Conservation (phyloP, 2,329 filamentous ascomycete genomes). For the Alternaria hordeiaustralica region DNA sequence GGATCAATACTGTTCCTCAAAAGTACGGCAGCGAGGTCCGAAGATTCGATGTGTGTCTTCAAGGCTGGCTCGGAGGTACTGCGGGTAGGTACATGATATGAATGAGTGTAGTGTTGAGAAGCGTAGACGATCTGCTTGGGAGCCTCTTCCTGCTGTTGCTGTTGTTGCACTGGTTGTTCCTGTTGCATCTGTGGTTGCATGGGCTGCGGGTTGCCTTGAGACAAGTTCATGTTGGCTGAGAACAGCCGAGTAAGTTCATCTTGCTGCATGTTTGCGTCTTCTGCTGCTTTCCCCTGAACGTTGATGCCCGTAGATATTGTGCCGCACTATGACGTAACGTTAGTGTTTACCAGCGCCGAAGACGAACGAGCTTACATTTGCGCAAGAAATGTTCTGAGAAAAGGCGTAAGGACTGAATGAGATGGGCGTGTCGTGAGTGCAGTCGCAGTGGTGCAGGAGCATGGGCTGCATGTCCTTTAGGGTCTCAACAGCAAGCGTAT, state of each 20-base stretch:
- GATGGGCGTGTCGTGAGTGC: constrained; percentile 49
- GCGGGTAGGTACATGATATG: constrained; percentile 65
- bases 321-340: constrained; percentile 54
- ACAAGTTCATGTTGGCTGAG: constrained; percentile 74
- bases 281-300: constrained; percentile 41
- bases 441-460: constrained; percentile 49
- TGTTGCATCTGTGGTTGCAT: constrained; percentile 51
- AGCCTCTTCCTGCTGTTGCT: constrained; percentile 26
- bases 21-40: constrained; percentile 64
- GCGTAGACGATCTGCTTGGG: constrained; percentile 70
- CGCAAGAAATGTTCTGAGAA: constrained; percentile 53
- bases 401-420: constrained; percentile 52
- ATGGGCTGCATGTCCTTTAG: constrained; percentile 43
- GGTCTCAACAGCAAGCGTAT: constrained; percentile 22
- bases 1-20: constrained; percentile 73
- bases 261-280: constrained; percentile 63
- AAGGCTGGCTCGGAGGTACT: constrained; percentile 37
- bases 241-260: constrained; percentile 86
- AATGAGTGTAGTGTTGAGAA: constrained; percentile 85
- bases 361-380: constrained; percentile 51
- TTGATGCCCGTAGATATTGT: constrained; percentile 52
- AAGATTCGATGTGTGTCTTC: constrained; percentile 40
- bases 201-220: constrained; percentile 41
- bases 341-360: constrained; percentile 26
- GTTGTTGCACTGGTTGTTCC: constrained; percentile 15